phyloP scores from a whole-genome alignment of 2,329 filamentous ascomycete genomes.

The Phaeomoniella chlamydospora region DNA sequence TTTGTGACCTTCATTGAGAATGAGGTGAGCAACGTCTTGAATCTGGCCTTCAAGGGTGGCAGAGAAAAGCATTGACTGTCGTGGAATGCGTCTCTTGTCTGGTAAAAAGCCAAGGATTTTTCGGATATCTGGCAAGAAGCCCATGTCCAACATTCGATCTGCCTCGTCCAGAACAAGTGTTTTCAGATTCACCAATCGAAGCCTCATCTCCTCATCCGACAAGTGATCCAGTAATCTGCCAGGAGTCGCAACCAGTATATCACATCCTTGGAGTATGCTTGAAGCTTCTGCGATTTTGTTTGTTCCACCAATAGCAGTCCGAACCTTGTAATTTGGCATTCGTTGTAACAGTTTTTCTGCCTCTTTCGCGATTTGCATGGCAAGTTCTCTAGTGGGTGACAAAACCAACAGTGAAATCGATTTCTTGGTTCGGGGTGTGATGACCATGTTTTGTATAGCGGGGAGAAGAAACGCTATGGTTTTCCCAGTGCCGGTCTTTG shows the following conservation, averaged over 20 bases:
- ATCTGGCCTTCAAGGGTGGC: constrained; percentile 72
- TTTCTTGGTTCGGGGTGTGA: neutral
- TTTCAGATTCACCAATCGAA: constrained; percentile 30
- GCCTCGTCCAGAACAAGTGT: constrained; percentile 44
- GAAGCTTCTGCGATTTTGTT: constrained; percentile 5
- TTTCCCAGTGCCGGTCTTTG: constrained; percentile 36
- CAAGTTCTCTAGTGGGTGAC: constrained; percentile 33
- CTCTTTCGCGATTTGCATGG: constrained; percentile 35
- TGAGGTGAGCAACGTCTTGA: constrained; percentile 33
- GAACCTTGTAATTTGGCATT: no score
- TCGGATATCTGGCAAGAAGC: constrained; percentile 40
- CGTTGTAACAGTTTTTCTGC: constrained; percentile 5
- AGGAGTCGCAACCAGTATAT: constrained; percentile 31
- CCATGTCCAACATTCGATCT: constrained; percentile 50
- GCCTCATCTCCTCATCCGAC: constrained; percentile 23
- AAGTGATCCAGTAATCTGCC: constrained; percentile 33
- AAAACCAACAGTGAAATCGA: constrained; percentile 21
- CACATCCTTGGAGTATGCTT: constrained; percentile 4
- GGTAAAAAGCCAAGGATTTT: constrained; percentile 36
- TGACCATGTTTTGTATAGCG: neutral
- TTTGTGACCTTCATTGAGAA: no score
- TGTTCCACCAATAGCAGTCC: constrained; percentile 11
- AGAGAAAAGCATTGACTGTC: constrained; percentile 90
- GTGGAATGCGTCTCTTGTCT: constrained; percentile 37
- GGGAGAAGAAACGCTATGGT: constrained; percentile 34